Evolutionary conservation across 2,329 filamentous ascomycete species (phyloP).

Genomic region (Fusarium udum): DNA sequence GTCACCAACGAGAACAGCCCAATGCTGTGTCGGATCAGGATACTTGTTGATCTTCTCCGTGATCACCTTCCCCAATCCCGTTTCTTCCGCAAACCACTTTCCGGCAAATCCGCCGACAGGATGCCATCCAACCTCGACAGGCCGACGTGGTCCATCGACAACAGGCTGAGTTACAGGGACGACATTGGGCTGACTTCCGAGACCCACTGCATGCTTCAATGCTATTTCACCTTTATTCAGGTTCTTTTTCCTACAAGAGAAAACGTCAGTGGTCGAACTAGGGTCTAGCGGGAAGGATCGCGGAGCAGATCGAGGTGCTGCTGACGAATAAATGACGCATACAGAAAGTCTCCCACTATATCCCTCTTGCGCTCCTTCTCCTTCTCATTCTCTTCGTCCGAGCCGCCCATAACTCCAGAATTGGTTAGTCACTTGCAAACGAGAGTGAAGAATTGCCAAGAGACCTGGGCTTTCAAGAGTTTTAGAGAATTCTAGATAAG

Average conservation of each 20-base stretch:
- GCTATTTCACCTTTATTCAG: slow-evolving; percentile 49
- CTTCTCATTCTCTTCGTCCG: slow-evolving; percentile 29
- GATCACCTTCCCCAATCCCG: slow-evolving; percentile 64
- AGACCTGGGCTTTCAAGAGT: background rate
- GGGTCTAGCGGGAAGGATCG: background rate
- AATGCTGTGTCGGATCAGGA: slow-evolving; percentile 69
- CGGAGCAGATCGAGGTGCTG: background rate
- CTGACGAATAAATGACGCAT: slow-evolving; percentile 36
- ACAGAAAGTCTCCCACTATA: slow-evolving; percentile 48
- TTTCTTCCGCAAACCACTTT: slow-evolving; percentile 67
- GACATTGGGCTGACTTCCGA: slow-evolving; percentile 46
- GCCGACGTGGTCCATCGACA: slow-evolving; percentile 44
- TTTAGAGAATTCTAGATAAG: background rate
- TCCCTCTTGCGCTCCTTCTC: slow-evolving; percentile 44
- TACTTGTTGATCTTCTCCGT: slow-evolving; percentile 63
- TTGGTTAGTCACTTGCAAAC: background rate
- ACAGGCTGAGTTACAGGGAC: slow-evolving; percentile 44
- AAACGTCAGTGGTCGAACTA: background rate
- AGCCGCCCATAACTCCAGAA: slow-evolving; percentile 5
- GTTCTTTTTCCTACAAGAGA: slow-evolving; percentile 43
- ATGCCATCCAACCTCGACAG: slow-evolving; percentile 66
- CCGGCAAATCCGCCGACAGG: slow-evolving; percentile 65
- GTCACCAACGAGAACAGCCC: slow-evolving; percentile 66
- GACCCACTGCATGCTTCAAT: slow-evolving; percentile 49
- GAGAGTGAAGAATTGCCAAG: background rate